A percentile compares a stretch with the other conserved stretches of the same genome.
phyloP scores from a whole-genome alignment of 441 rosid genomes.

The Raphanus hybrid region DNA sequence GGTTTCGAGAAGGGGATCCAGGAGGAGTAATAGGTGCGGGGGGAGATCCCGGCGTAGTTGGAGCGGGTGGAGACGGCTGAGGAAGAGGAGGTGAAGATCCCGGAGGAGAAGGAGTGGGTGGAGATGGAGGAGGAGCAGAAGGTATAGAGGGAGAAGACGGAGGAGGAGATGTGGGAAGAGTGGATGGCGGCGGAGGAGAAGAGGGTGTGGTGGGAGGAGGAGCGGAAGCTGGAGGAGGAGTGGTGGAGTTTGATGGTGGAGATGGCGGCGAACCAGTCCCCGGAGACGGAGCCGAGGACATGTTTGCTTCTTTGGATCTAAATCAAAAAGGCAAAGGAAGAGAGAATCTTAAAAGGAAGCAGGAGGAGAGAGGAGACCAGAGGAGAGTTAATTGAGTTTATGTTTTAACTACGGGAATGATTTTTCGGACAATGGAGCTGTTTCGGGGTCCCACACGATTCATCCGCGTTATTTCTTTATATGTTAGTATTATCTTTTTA shows the following conservation, averaged over 20 bases:
- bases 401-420: neutral
- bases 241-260: constrained; percentile 50
- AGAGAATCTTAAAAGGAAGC: constrained; percentile 16
- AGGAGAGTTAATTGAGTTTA: neutral
- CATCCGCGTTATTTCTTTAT: constrained; percentile 42
- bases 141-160: constrained; percentile 35
- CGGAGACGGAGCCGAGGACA: constrained; percentile 64
- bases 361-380: constrained; percentile 19
- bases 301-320: constrained; percentile 38
- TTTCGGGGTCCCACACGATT: constrained; percentile 45
- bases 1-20: constrained; percentile 32
- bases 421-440: constrained; percentile 31
- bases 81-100: constrained; percentile 35
- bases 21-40: constrained; percentile 45
- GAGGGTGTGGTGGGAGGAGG: constrained; percentile 43
- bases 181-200: constrained; percentile 45
- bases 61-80: constrained; percentile 31
- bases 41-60: constrained; percentile 39
- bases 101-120: constrained; percentile 43
- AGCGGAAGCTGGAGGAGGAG: constrained; percentile 46
- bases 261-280: constrained; percentile 47
- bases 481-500: neutral
- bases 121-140: constrained; percentile 43
- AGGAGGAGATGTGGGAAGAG: constrained; percentile 40
- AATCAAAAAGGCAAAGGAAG: neutral